A percentile compares a stretch with the other conserved stretches of the same genome.
Evolutionary conservation across 306 rosid species (phyloP).

Genomic region (Prosopis cineraria): DNA sequence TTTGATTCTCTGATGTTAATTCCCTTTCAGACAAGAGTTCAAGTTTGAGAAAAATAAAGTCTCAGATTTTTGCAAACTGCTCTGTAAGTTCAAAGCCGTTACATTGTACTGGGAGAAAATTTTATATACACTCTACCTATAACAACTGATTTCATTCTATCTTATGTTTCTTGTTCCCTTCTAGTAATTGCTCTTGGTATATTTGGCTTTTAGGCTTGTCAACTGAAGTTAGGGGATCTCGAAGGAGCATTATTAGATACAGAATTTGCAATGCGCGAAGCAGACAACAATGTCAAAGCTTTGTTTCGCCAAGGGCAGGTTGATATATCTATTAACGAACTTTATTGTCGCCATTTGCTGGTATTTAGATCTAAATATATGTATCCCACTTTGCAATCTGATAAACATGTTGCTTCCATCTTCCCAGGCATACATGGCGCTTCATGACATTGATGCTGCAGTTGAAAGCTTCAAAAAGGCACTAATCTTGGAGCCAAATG

Average conservation of each 20-base stretch:
- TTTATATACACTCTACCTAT: slow-evolving; percentile 8
- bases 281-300: slow-evolving; percentile 88
- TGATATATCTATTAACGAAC: slow-evolving; percentile 39
- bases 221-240: slow-evolving; percentile 82
- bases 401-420: slow-evolving; percentile 28
- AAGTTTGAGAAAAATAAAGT: slow-evolving; percentile 75
- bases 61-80: slow-evolving; percentile 93
- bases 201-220: slow-evolving; percentile 69
- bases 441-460: slow-evolving; percentile 84
- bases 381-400: slow-evolving; percentile 22
- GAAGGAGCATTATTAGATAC: slow-evolving; percentile 93
- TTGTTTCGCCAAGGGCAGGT: slow-evolving; percentile 98
- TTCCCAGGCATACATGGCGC: slow-evolving; percentile 76
- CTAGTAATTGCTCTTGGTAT: not conserved
- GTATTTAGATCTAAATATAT: not conserved
- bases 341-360: not conserved
- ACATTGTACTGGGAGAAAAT: not conserved
- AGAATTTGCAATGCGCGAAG: slow-evolving; percentile 93
- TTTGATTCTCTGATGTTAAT: slow-evolving; percentile 20
- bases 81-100: slow-evolving; percentile 62
- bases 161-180: slow-evolving; percentile 5
- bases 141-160: not conserved
- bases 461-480: slow-evolving; percentile 85
- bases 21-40: slow-evolving; percentile 68
- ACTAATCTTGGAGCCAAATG: slow-evolving; percentile 79